Conservation (phyloP, 164 flowering plant genomes). For the Vitis amurensis region DNA sequence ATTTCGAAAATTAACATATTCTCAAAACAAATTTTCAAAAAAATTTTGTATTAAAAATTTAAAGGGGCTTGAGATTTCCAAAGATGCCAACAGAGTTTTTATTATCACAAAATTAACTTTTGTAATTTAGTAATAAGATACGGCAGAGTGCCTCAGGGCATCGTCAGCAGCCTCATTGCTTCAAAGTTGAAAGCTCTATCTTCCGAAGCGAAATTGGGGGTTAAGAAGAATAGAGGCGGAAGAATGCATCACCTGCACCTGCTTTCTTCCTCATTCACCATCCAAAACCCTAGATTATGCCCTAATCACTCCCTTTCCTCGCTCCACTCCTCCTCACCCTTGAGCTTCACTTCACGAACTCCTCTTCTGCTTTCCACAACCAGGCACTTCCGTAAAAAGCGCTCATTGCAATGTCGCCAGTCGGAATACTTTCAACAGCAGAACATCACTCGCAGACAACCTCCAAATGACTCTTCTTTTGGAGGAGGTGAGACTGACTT, state of each 20-base stretch:
- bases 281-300: conserved; percentile 15
- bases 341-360: too few species aligned
- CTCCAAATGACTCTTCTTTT: conserved; percentile 17
- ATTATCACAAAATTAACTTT: too few species aligned
- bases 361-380: background rate
- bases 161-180: too few species aligned
- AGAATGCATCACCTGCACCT: conserved; percentile 18
- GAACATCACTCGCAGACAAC: conserved; percentile 14
- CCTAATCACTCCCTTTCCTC: conserved; percentile 1
- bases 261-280: conserved; percentile 2
- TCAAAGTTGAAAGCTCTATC: too few species aligned
- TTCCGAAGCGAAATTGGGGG: too few species aligned
- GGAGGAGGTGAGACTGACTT: conserved; percentile 12
- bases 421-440: conserved; percentile 47
- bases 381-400: conserved; percentile 1
- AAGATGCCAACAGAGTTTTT: too few species aligned
- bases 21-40: too few species aligned
- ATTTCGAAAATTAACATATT: too few species aligned
- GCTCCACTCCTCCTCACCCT: background rate
- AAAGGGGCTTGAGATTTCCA: too few species aligned
- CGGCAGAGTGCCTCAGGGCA: too few species aligned
- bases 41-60: too few species aligned
- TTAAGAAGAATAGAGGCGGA: background rate
- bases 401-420: conserved; percentile 37
- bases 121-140: too few species aligned